Conservation (phyloP, 75 land plant species). For the Larix kaempferi region DNA sequence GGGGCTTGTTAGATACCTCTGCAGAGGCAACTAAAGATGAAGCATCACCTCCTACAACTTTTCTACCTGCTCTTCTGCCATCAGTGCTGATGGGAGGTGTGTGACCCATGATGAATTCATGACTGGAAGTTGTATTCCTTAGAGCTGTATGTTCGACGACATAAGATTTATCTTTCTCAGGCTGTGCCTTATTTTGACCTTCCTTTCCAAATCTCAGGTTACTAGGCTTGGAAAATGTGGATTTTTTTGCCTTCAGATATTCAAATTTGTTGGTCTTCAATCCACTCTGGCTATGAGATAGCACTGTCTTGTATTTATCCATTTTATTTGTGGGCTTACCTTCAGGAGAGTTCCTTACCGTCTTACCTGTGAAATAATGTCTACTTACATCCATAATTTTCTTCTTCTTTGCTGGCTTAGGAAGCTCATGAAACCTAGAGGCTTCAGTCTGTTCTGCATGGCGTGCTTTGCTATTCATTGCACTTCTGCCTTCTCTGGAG, state of each 20-base stretch:
- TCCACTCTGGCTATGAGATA: conserved; percentile 15
- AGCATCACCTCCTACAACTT: background rate
- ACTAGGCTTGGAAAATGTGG: conserved; percentile 21
- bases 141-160: background rate
- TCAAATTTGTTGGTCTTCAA: conserved; percentile 24
- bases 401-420: conserved; percentile 71
- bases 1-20: conserved; percentile 7
- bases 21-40: conserved; percentile 14
- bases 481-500: conserved; percentile 23
- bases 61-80: conserved; percentile 14
- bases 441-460: conserved; percentile 52
- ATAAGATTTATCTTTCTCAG: conserved; percentile 17
- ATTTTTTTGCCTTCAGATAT: conserved; percentile 31
- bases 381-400: conserved; percentile 81
- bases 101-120: conserved; percentile 2
- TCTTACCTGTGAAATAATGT: conserved; percentile 38
- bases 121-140: background rate
- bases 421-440: conserved; percentile 61
- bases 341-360: conserved; percentile 12
- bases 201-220: conserved; percentile 22
- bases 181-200: conserved; percentile 12
- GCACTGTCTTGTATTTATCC: conserved; percentile 33
- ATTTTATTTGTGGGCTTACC: conserved; percentile 24
- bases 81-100: conserved; percentile 21
- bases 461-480: conserved; percentile 23